Base-by-base conservation (phyloP, 345 rosid species). In the Conringia planisiliqua region DNA sequence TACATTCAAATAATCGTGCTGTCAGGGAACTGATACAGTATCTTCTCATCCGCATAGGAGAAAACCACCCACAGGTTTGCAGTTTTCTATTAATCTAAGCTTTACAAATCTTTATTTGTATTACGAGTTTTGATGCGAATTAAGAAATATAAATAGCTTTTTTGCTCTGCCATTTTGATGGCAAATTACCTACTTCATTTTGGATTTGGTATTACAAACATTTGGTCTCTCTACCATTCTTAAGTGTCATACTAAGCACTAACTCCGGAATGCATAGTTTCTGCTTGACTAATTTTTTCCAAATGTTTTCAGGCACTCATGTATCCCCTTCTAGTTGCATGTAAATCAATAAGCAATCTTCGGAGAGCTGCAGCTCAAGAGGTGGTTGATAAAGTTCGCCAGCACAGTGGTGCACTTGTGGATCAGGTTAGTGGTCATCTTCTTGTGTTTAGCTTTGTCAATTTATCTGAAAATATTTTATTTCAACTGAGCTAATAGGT, bases 271-370 rank as follows among this genome's bases (percentile, higher is more conserved):
- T 71, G 61, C 67, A 14, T 72, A 42, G 27, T 44, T 58, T 55
- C 44, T 58, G 55, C 69, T 62, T 46, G 29, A 56, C 69, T 68
- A 40, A 35, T 54, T 43, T 46, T 68, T 74, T 30, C 33, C 30
- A 43, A 62, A 52, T 51, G 66, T 57, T 68, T 35, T 54, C 88
- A 95, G 99, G 99, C 98, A 68, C 98, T 95, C 69, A 95, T 95
- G 99, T 95, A 92, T 74, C 98, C 99, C 39, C 98, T 95, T 81
- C 93, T 95, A 16, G 99, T 95, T 77, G 99, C 99, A 6, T 95
- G 97, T 77, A 95, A 95, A 87, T 95, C 99, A 66, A 88, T 92
- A 74, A 95, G 99, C 87, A 92, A 85, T 81, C 85, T 92, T 51
- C 88, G 98, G 46, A 88, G 82, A 84, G 97, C 96, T 58, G 98